Evolutionary conservation across 306 rosid genomes (phyloP).

Genomic region (Purshia tridentata): DNA sequence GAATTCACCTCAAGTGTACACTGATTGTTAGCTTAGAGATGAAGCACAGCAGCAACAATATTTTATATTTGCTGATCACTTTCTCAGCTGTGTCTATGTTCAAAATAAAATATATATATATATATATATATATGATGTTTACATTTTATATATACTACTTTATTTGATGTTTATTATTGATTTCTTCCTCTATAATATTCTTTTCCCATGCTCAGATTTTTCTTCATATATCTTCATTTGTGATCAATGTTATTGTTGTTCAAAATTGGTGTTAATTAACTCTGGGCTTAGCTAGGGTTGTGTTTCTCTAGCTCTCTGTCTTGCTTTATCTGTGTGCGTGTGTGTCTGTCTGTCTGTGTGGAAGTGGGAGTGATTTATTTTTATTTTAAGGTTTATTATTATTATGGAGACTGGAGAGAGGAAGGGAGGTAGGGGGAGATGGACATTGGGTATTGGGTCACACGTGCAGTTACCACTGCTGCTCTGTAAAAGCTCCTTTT

Average conservation of each 20-base stretch:
- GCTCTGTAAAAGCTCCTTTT: slow-evolving; percentile 64
- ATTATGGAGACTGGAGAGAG: slow-evolving; percentile 24
- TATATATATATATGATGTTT: too few species aligned
- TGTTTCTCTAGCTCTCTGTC: background rate
- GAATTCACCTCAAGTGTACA: slow-evolving; percentile 20
- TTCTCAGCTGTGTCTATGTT: slow-evolving; percentile 5
- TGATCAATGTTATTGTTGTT: background rate
- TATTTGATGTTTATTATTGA: background rate
- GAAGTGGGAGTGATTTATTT: slow-evolving; percentile 37
- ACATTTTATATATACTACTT: too few species aligned
- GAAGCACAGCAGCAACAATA: slow-evolving; percentile 46
- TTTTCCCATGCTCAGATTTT: background rate
- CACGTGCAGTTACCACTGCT: slow-evolving; percentile 66
- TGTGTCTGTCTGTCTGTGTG: slow-evolving; percentile 26
- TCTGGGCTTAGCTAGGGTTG: slow-evolving; percentile 2
- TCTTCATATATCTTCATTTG: background rate
- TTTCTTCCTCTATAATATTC: background rate
- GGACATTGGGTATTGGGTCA: slow-evolving; percentile 79
- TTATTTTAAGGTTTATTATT: slow-evolving; percentile 49
- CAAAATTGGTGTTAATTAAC: background rate
- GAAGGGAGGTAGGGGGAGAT: slow-evolving; percentile 26
- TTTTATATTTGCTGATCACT: slow-evolving; percentile 14
- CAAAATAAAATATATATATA: background rate
- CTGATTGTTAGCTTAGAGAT: slow-evolving; percentile 46
- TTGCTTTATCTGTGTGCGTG: too few species aligned